Evolutionary conservation across 768 basidiomycete genomes (phyloP).

Genomic region (Leccinum incarnatum): DNA sequence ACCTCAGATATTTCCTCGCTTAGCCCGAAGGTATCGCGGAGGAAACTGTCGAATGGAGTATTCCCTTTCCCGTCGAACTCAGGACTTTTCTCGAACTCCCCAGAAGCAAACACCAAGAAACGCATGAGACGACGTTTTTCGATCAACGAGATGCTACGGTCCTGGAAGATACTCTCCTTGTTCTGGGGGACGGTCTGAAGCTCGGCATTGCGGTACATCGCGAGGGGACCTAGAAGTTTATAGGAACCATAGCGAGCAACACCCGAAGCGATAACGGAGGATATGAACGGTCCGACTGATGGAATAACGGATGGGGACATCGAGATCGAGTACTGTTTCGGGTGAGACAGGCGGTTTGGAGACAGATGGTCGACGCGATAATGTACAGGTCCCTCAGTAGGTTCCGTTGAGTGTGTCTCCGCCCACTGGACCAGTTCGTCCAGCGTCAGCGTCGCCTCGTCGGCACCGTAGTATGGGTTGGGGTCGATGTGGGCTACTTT

Average conservation of each 20-base stretch:
- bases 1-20: conserved; percentile 53
- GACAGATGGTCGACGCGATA: conserved; percentile 41
- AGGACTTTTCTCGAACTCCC: conserved; percentile 63
- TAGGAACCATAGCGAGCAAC: conserved; percentile 92
- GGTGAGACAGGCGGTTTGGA: conserved; percentile 43
- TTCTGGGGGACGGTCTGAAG: conserved; percentile 75
- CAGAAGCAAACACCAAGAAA: conserved; percentile 77
- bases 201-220: conserved; percentile 49
- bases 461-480: conserved; percentile 81
- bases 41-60: conserved; percentile 57
- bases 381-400: conserved; percentile 7
- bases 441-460: conserved; percentile 77
- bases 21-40: conserved; percentile 63
- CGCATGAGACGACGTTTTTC: conserved; percentile 93
- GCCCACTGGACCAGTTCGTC: conserved; percentile 79
- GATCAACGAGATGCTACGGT: conserved; percentile 66
- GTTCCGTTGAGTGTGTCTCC: conserved; percentile 33
- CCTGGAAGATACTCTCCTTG: conserved; percentile 94
- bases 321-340: conserved; percentile 81
- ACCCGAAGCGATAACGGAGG: conserved; percentile 74
- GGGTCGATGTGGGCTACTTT: conserved; percentile 86
- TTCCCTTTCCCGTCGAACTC: conserved; percentile 59
- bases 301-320: conserved; percentile 82
- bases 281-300: conserved; percentile 73
- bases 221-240: conserved; percentile 71